Conservation (phyloP, 768 basidiomycete species). For the Krasilnikovozyma curviuscula region DNA sequence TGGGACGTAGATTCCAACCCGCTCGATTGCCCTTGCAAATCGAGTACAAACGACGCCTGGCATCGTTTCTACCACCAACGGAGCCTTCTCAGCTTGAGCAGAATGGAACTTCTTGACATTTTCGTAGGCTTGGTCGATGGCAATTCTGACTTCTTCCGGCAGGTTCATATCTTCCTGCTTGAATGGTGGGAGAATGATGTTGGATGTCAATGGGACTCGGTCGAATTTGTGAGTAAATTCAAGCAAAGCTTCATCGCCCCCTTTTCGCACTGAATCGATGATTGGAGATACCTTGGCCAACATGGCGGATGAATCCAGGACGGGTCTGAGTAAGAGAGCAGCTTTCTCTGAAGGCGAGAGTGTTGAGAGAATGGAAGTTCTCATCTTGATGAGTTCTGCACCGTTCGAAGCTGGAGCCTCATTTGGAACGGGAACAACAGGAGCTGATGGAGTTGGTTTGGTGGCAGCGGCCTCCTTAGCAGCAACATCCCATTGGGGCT, state of each 20-base stretch:
- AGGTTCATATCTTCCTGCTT: slow-evolving; percentile 43
- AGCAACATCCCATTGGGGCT: slow-evolving; percentile 40
- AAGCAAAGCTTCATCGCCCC: slow-evolving; percentile 70
- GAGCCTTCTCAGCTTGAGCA: slow-evolving; percentile 36
- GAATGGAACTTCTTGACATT: slow-evolving; percentile 53
- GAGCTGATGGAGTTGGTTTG: slow-evolving; percentile 10
- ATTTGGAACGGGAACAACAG: slow-evolving; percentile 14
- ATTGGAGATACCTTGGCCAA: slow-evolving; percentile 86
- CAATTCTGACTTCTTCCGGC: slow-evolving; percentile 39
- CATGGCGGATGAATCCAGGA: slow-evolving; percentile 70
- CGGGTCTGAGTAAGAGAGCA: slow-evolving; percentile 64
- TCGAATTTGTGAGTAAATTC: slow-evolving; percentile 88
- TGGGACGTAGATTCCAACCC: slow-evolving; percentile 91
- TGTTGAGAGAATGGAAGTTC: slow-evolving; percentile 40
- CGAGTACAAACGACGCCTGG: slow-evolving; percentile 91
- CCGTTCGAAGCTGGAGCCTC: slow-evolving; percentile 26
- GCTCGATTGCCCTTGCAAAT: slow-evolving; percentile 82
- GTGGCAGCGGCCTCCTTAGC: slow-evolving; percentile 15
- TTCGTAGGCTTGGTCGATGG: slow-evolving; percentile 74
- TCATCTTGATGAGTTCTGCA: slow-evolving; percentile 65
- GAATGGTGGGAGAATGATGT: slow-evolving; percentile 64
- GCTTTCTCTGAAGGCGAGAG: slow-evolving; percentile 36
- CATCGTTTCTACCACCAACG: slow-evolving; percentile 79
- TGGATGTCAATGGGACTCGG: slow-evolving; percentile 33
- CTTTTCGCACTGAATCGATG: slow-evolving; percentile 60